A percentile compares a stretch with the other conserved stretches of the same genome.
Evolutionary conservation across 768 basidiomycete genomes (phyloP).

Genomic region (Astraeus odoratus): DNA sequence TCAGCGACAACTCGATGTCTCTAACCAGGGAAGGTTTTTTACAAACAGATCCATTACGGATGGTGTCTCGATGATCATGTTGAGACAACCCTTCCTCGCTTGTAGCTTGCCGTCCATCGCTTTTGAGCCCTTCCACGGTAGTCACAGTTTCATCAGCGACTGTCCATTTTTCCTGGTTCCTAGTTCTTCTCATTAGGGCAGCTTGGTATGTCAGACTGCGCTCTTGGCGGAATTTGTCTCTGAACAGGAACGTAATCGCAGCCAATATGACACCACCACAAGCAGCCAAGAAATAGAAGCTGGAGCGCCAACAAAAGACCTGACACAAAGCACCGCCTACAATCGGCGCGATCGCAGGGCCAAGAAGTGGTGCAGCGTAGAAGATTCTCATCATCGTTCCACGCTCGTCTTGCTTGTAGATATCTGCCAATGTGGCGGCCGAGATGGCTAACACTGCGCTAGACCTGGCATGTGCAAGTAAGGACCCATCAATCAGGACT

Average conservation of each 20-base stretch:
- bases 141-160: conserved; percentile 17
- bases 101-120: conserved; percentile 9
- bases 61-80: conserved; percentile 21
- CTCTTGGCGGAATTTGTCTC: conserved; percentile 78
- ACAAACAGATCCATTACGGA: no score
- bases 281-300: conserved; percentile 77
- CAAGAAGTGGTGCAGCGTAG: no score
- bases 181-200: conserved; percentile 43
- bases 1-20: no score
- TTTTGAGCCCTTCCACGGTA: conserved; percentile 5
- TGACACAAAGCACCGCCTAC: conserved; percentile 64
- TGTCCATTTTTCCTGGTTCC: conserved; percentile 16
- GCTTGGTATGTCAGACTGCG: conserved; percentile 76
- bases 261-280: conserved; percentile 48
- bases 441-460: no score
- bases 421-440: no score
- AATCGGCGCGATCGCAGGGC: no score
- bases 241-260: conserved; percentile 61
- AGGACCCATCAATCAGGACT: no score
- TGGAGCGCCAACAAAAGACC: conserved; percentile 68
- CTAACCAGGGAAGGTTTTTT: no score
- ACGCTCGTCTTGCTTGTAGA: no score
- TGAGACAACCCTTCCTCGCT: conserved; percentile 10
- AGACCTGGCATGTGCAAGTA: no score
- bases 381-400: no score